Percentiles rank a stretch among this genome's conserved stretches.
Conservation (phyloP, 2,329 filamentous ascomycete genomes). For the Rhynchosporium graminicola region DNA sequence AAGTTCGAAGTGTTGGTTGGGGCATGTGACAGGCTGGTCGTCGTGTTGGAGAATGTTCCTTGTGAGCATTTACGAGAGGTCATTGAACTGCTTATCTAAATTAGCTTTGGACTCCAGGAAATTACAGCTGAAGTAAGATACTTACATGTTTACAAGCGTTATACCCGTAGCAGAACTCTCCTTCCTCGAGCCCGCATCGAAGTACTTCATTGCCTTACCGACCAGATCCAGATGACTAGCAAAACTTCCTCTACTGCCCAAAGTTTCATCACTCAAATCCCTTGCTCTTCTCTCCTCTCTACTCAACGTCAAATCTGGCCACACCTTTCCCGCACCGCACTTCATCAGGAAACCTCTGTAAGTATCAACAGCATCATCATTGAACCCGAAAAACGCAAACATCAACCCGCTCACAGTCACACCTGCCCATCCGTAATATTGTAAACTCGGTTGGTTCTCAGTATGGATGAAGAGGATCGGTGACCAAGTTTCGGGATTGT, state of each 20-base stretch:
- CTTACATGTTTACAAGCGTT: conserved; percentile 10
- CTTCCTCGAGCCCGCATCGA: conserved; percentile 26
- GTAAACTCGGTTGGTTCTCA: conserved; percentile 42
- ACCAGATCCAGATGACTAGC: conserved; percentile 32
- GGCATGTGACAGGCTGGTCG: background rate
- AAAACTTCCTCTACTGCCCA: conserved; percentile 14
- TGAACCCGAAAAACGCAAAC: conserved; percentile 67
- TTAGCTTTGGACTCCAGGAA: background rate
- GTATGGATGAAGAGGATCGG: conserved; percentile 49
- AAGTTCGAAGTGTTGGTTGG: conserved; percentile 1
- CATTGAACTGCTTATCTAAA: background rate
- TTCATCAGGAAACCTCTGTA: conserved; percentile 43
- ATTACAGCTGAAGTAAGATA: background rate
- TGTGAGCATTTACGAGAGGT: conserved; percentile 16
- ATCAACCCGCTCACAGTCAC: conserved; percentile 54
- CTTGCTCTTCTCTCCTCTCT: conserved; percentile 11
- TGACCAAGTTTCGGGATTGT: conserved; percentile 51
- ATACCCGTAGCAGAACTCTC: conserved; percentile 19
- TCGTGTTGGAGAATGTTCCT: conserved; percentile 4
- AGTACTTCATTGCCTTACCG: conserved; percentile 31
- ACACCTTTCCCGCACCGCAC: conserved; percentile 32
- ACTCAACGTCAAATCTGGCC: conserved; percentile 29
- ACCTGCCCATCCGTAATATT: conserved; percentile 59
- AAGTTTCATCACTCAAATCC: background rate
- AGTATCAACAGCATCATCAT: conserved; percentile 57